phyloP scores from a whole-genome alignment of 2,329 filamentous ascomycete species.

The Boeremia lycopersici region DNA sequence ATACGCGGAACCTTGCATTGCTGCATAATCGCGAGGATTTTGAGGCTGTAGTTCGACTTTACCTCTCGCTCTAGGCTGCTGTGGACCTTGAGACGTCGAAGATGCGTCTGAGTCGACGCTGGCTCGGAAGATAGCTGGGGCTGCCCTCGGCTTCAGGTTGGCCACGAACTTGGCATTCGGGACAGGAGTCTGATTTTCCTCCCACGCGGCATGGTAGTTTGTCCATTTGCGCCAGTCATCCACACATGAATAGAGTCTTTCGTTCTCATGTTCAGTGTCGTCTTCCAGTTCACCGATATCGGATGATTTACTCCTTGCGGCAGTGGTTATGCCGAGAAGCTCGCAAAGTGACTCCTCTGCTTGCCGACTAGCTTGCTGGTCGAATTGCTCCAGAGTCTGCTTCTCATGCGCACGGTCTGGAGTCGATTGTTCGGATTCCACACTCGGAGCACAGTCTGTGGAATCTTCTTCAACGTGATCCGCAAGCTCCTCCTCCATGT shows the following conservation, averaged over 20 bases:
- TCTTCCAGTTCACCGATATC: constrained; percentile 34
- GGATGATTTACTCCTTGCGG: constrained; percentile 17
- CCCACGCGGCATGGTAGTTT: constrained; percentile 58
- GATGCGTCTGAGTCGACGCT: constrained; percentile 4
- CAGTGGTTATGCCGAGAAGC: constrained; percentile 46
- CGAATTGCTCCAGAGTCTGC: constrained; percentile 50
- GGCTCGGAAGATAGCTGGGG: not conserved
- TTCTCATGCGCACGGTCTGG: not conserved
- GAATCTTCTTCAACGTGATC: not conserved
- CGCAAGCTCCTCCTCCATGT: not conserved
- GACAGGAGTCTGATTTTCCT: constrained; percentile 39
- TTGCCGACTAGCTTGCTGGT: constrained; percentile 50
- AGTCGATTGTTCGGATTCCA: not conserved
- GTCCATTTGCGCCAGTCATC: constrained; percentile 56
- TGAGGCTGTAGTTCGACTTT: constrained; percentile 27
- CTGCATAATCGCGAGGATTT: constrained; percentile 32
- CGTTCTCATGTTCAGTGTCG: not conserved
- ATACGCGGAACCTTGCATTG: constrained; percentile 20
- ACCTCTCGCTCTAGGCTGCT: constrained; percentile 1
- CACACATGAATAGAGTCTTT: constrained; percentile 44
- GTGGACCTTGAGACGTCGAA: not conserved
- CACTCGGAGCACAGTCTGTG: constrained; percentile 7
- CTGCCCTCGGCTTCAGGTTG: constrained; percentile 22
- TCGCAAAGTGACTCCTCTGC: constrained; percentile 56
- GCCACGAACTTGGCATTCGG: constrained; percentile 22